phyloP scores from a whole-genome alignment of 1,284 basidiomycete species.

The Amylostereum chailletii region DNA sequence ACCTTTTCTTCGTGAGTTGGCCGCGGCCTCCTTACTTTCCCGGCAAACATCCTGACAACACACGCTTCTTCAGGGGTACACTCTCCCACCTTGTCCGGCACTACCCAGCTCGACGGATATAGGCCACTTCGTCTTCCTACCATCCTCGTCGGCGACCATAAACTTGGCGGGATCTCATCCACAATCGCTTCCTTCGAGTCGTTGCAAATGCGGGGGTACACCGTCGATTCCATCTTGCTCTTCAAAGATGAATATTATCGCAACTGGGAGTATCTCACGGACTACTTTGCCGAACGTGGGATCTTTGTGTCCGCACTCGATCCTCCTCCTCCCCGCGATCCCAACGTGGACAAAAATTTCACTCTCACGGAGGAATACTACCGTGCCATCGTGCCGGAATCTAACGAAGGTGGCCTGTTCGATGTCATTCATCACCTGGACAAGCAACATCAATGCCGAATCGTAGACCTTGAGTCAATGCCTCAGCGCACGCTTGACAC shows the following conservation, averaged over 20 bases:
- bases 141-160: constrained; percentile 81
- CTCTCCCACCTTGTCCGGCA: constrained; percentile 82
- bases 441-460: constrained; percentile 48
- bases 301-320: constrained; percentile 52
- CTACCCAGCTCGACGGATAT: constrained; percentile 81
- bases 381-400: constrained; percentile 29
- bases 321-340: constrained; percentile 49
- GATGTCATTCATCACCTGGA: constrained; percentile 57
- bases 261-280: constrained; percentile 77
- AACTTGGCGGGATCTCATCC: constrained; percentile 91
- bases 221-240: constrained; percentile 80
- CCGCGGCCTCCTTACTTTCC: neutral
- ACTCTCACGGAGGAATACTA: constrained; percentile 68
- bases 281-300: constrained; percentile 72
- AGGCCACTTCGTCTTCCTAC: constrained; percentile 83
- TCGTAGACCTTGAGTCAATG: constrained; percentile 72
- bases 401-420: constrained; percentile 32
- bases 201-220: constrained; percentile 83
- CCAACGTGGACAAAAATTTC: constrained; percentile 41
- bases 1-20: neutral
- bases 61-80: constrained; percentile 65
- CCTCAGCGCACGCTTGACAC: constrained; percentile 68
- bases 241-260: constrained; percentile 84
- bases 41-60: constrained; percentile 1
- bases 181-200: constrained; percentile 93